phyloP scores from a whole-genome alignment of 805 yeast genomes.

The Nakazawaea laoshanensis region DNA sequence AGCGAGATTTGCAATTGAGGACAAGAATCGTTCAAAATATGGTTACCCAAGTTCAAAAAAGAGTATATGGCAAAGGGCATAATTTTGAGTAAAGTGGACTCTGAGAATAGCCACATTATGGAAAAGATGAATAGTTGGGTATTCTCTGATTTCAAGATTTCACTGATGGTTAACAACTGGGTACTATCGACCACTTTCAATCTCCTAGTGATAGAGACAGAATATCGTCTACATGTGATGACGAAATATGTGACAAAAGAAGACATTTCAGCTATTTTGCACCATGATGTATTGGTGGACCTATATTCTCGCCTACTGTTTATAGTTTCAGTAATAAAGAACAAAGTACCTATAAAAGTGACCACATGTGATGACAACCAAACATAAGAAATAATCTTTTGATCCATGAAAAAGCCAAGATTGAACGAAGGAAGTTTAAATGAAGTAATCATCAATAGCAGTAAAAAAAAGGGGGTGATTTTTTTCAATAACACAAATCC shows the following conservation, averaged over 20 bases:
- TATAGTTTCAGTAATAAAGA: neutral
- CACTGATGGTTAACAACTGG: slow-evolving; percentile 17
- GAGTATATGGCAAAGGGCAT: slow-evolving; percentile 33
- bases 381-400: slow-evolving; percentile 3
- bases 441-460: too few species aligned
- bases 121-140: slow-evolving; percentile 28
- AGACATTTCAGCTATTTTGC: neutral
- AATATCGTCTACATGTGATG: slow-evolving; percentile 2
- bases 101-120: slow-evolving; percentile 28
- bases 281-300: neutral
- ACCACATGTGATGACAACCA: slow-evolving; percentile 6
- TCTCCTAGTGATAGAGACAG: neutral
- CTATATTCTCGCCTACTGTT: too few species aligned
- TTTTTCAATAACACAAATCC: too few species aligned
- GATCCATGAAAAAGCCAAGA: too few species aligned
- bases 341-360: slow-evolving; percentile 2
- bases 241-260: slow-evolving; percentile 3
- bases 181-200: neutral
- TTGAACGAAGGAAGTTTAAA: too few species aligned
- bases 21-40: slow-evolving; percentile 23
- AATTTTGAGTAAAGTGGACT: slow-evolving; percentile 23
- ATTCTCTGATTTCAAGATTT: slow-evolving; percentile 30
- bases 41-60: slow-evolving; percentile 26
- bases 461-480: too few species aligned
- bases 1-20: slow-evolving; percentile 22